These are phyloP conservation scores for Mortierella claussenii DNA, from an alignment of 192 early-diverging fungal species.

Conservation along the genomic window DNA sequence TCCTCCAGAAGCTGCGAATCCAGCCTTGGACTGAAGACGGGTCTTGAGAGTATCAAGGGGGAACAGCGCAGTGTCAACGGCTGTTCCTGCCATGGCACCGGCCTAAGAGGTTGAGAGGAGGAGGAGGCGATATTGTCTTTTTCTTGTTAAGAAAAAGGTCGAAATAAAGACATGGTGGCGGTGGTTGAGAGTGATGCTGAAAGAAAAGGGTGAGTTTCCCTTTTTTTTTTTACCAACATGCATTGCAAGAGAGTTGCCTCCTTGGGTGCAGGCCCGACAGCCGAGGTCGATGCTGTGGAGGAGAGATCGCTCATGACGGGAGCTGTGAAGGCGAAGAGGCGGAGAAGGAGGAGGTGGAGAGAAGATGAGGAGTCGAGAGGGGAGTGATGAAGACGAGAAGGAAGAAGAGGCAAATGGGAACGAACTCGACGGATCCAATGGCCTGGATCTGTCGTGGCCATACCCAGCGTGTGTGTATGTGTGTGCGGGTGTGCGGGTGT, in stretches of 20 bases:
- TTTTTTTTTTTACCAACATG: constrained; percentile 47
- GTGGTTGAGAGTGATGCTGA: background rate
- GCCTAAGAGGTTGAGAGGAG: too few relatives aligned
- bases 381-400: background rate
- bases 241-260: constrained; percentile 38
- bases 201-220: too few relatives aligned
- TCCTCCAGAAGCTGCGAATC: constrained; percentile 87
- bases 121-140: too few relatives aligned
- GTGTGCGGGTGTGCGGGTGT: too few relatives aligned
- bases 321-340: background rate
- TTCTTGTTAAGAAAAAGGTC: too few relatives aligned
- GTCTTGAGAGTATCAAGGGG: constrained; percentile 99
- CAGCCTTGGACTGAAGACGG: constrained; percentile 85
- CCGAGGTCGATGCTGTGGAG: constrained; percentile 23
- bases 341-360: background rate
- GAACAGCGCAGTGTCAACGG: constrained; percentile 93
- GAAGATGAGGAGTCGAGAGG: background rate
- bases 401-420: background rate
- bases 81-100: constrained; percentile 90
- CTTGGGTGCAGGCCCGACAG: constrained; percentile 24
- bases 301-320: constrained; percentile 39
- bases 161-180: background rate
- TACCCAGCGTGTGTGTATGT: too few relatives aligned
- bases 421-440: too few relatives aligned
- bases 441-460: too few relatives aligned